A percentile compares a stretch with the other conserved stretches of the same genome.
phyloP scores from a whole-genome alignment of 2,329 filamentous ascomycete genomes.

The Emergomyces orientalis region DNA sequence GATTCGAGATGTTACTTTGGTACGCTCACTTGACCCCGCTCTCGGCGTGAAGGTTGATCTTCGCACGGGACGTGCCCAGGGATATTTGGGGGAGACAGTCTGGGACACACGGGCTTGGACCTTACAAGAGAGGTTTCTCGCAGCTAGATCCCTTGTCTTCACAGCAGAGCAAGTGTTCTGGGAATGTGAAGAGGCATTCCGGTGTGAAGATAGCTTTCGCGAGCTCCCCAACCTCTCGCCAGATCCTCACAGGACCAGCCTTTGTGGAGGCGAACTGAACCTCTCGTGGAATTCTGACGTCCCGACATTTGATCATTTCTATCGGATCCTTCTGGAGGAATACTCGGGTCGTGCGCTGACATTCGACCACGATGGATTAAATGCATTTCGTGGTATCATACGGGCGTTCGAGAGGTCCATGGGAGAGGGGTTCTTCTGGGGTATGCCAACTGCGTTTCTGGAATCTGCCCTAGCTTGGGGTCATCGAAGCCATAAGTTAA shows the following conservation, averaged over 20 bases:
- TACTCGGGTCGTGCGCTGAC: background rate
- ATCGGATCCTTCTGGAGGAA: background rate
- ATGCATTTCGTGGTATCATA: slow-evolving; percentile 1
- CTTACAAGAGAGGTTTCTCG: slow-evolving; percentile 1
- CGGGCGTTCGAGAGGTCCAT: background rate
- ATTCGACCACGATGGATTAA: background rate
- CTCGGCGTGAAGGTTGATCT: background rate
- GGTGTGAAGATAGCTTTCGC: slow-evolving; percentile 1
- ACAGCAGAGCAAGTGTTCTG: slow-evolving; percentile 1
- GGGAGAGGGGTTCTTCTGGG: background rate
- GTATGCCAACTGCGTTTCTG: background rate
- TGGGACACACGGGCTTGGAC: background rate
- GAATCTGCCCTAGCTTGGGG: background rate
- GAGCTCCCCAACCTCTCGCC: background rate
- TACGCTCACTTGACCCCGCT: background rate
- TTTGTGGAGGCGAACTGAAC: background rate
- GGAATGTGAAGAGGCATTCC: slow-evolving; percentile 3
- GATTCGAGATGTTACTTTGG: slow-evolving; percentile 4
- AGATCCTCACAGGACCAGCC: background rate
- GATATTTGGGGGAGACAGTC: background rate
- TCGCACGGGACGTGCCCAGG: background rate
- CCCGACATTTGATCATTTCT: slow-evolving; percentile 2
- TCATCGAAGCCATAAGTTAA: background rate
- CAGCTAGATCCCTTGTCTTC: background rate
- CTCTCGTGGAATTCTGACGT: slow-evolving; percentile 1